Base-by-base conservation (phyloP, 1,139 yeast genomes). In the Pichia sp. region DNA sequence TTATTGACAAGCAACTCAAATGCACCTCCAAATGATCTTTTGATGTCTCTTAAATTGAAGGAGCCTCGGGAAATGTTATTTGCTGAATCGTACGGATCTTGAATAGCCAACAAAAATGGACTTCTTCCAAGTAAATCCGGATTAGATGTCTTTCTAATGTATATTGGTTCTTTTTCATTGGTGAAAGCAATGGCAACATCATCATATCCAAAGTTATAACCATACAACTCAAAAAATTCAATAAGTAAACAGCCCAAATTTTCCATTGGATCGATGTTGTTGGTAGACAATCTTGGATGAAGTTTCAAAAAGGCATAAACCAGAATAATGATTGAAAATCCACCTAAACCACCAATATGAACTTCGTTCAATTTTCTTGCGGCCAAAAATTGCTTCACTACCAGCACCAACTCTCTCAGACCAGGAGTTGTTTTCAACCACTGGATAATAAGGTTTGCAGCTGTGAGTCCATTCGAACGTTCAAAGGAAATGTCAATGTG, bases 311-410 rank as follows among this genome's bases (percentile, higher is more conserved):
- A 90, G 33, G 95, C 84, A 57, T 84, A 84, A 35, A 87, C 88
- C 58, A 92, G 64, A 55, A 96, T 88, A 38, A 90, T 87, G 28
- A 90, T 86, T 7, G 97, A 81, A 60, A 85, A 92, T 0, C 98
- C 98, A 32, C 99, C 98, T 26, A 94, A 68, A 0, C 98, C 98
- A 47, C 99, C 99, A 27, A 83, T 82, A 58, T 85, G 95, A n/a
- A 92, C 98, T 56, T 87, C 85, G 58, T 92, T 90, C 49, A 92
- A 68, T 51, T 75, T 78, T 55, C 97, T 71, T 3, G 88, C 79
- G 37, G 90, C 72, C 46, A 94, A 69, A 57, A 90, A 92, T 58
- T 88, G 97, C 61, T 94, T 92, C 16, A 92, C 75, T 3, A 88
- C 80, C 45, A 92, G 69, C 0, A 86, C 95, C 48, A 94, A 65